Conservation (phyloP, 306 rosid species). For the Alnus glutinosa region DNA sequence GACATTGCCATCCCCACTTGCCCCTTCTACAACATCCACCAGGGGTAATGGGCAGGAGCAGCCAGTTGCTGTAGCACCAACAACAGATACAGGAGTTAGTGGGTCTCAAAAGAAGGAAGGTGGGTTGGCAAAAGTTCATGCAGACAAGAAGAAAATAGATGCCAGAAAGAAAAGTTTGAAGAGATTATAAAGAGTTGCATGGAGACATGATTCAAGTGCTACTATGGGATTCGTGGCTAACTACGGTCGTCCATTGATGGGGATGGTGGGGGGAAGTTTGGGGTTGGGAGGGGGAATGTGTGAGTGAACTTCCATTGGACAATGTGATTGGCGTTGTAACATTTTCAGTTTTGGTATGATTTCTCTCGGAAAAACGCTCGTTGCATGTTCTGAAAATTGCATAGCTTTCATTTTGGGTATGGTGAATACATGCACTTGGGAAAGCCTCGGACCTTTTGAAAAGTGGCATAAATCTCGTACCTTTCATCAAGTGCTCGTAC, state of each 20-base stretch:
- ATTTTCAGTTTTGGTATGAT: conserved; percentile 5
- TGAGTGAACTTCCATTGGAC: conserved; percentile 21
- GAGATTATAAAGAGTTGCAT: conserved; percentile 59
- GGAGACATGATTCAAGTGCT: conserved; percentile 30
- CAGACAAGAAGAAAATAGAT: conserved; percentile 91
- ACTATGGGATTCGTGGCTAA: neutral
- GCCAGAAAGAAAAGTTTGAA: conserved; percentile 98
- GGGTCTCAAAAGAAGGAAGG: conserved; percentile 61
- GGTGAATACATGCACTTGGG: too few relatives aligned
- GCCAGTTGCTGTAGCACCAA: conserved; percentile 23
- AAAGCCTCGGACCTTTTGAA: too few relatives aligned
- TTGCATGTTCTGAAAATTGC: conserved; percentile 5
- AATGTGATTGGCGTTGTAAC: conserved; percentile 17
- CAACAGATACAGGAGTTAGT: conserved; percentile 40
- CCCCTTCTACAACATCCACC: conserved; percentile 36
- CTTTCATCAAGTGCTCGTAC: too few relatives aligned
- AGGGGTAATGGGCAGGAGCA: conserved; percentile 67
- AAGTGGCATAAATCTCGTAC: too few relatives aligned
- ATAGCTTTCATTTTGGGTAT: neutral
- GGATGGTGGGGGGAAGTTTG: neutral
- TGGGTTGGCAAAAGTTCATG: conserved; percentile 58
- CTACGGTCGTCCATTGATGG: neutral
- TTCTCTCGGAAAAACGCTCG: neutral
- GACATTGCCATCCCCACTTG: conserved; percentile 47
- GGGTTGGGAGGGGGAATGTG: neutral